Conservation (phyloP, 129 eudicot genomes). For the Artemisia annua region DNA sequence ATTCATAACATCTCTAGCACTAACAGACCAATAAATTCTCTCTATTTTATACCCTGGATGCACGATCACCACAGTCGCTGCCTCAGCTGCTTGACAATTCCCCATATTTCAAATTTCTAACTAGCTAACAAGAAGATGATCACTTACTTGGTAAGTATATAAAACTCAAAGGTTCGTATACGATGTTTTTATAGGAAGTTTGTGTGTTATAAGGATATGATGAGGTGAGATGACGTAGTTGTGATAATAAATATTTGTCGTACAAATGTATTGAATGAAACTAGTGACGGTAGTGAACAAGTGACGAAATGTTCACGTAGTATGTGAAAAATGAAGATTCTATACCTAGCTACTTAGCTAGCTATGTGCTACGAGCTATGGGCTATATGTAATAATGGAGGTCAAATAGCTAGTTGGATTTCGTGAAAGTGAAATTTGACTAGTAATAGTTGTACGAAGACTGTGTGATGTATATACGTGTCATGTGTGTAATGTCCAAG, state of each 20-base stretch:
- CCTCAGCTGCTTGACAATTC: slow-evolving; percentile 89
- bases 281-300: slow-evolving; percentile 7
- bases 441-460: slow-evolving; percentile 25
- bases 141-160: too few relatives aligned
- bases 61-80: slow-evolving; percentile 69
- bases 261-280: too few relatives aligned
- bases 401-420: slow-evolving; percentile 12
- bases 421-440: slow-evolving; percentile 31
- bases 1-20: slow-evolving; percentile 67
- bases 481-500: slow-evolving; percentile 12
- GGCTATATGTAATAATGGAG: too few relatives aligned
- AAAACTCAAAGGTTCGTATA: too few relatives aligned
- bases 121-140: too few relatives aligned
- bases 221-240: too few relatives aligned
- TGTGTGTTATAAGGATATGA: too few relatives aligned
- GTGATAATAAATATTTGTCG: too few relatives aligned
- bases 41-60: slow-evolving; percentile 65
- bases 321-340: slow-evolving; percentile 30
- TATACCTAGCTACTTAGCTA: slow-evolving; percentile 1
- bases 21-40: slow-evolving; percentile 64
- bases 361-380: slow-evolving; percentile 15
- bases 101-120: slow-evolving; percentile 44
- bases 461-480: slow-evolving; percentile 12
- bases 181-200: too few relatives aligned
- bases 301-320: slow-evolving; percentile 21